Evolutionary conservation across 148 eudicot genomes (phyloP).

Genomic region (Rhododendron mucronatum): DNA sequence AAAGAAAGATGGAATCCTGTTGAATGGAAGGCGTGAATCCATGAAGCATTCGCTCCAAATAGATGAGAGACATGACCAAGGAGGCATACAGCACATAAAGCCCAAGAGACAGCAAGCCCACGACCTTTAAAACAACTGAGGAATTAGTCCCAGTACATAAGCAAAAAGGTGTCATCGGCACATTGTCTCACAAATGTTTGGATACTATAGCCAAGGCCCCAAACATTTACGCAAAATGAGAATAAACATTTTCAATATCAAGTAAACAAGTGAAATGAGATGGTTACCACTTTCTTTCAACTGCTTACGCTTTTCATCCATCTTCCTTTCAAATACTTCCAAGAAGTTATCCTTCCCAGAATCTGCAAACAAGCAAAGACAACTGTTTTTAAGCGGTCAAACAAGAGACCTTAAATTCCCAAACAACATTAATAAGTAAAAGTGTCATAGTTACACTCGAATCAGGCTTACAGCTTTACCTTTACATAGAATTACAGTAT

Average conservation of each 20-base stretch:
- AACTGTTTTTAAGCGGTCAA: not conserved
- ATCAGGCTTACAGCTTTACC: not conserved
- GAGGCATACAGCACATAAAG: conserved; percentile 88
- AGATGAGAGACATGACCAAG: conserved; percentile 91
- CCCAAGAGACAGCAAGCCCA: conserved; percentile 95
- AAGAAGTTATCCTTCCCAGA: conserved; percentile 57
- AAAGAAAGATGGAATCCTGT: conserved; percentile 87
- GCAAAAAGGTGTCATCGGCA: not conserved
- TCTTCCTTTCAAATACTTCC: conserved; percentile 80
- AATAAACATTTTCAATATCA: not conserved
- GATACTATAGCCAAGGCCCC: not conserved
- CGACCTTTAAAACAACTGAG: conserved; percentile 49
- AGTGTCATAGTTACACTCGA: not conserved
- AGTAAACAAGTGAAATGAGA: conserved; percentile 4
- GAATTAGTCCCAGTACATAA: not conserved
- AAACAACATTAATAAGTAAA: not conserved
- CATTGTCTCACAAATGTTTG: not conserved
- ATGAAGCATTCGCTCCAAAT: conserved; percentile 76
- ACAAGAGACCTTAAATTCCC: not conserved
- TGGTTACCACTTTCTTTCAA: conserved; percentile 76
- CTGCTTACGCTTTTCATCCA: conserved; percentile 67
- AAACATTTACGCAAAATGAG: not conserved
- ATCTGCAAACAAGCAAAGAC: conserved; percentile 50
- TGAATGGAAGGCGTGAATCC: conserved; percentile 88
- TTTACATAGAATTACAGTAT: not conserved